phyloP scores from a whole-genome alignment of 2,329 filamentous ascomycete genomes.

The Sarocladiaceae sp. region DNA sequence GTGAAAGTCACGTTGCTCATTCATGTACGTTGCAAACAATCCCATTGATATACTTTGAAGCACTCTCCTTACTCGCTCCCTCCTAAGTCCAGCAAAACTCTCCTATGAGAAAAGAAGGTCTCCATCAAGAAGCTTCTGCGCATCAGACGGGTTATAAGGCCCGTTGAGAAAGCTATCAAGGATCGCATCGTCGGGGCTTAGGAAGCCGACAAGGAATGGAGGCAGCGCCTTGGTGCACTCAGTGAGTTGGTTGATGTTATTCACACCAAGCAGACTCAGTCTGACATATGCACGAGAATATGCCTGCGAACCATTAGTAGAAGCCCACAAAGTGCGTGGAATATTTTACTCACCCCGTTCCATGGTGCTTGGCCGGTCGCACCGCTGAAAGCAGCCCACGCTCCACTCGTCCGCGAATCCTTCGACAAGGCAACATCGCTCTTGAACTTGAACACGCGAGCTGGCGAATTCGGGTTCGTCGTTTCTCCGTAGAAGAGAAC shows the following conservation, averaged over 20 bases:
- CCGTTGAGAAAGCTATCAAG: constrained; percentile 4
- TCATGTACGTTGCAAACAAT: no score
- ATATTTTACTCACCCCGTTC: constrained; percentile 28
- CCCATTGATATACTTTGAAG: no score
- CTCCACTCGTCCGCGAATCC: constrained; percentile 21
- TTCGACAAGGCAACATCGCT: constrained; percentile 34
- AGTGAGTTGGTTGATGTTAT: constrained; percentile 48
- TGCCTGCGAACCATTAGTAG: constrained; percentile 28
- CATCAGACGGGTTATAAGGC: neutral
- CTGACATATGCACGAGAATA: constrained; percentile 48
- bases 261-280: constrained; percentile 47
- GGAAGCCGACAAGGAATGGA: constrained; percentile 4
- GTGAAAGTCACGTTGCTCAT: no score
- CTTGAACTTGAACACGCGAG: constrained; percentile 32
- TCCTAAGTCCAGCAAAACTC: neutral
- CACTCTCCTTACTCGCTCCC: neutral
- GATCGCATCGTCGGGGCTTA: neutral
- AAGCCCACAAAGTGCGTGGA: neutral
- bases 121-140: constrained; percentile 5
- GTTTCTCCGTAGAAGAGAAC: constrained; percentile 41
- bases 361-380: constrained; percentile 29
- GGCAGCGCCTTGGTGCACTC: constrained; percentile 47
- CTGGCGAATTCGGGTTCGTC: constrained; percentile 21
- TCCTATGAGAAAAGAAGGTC: neutral
- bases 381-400: constrained; percentile 30